Evolutionary conservation across 78 protist species (phyloP).

Genomic region (Cavenderia fasciculata): DNA sequence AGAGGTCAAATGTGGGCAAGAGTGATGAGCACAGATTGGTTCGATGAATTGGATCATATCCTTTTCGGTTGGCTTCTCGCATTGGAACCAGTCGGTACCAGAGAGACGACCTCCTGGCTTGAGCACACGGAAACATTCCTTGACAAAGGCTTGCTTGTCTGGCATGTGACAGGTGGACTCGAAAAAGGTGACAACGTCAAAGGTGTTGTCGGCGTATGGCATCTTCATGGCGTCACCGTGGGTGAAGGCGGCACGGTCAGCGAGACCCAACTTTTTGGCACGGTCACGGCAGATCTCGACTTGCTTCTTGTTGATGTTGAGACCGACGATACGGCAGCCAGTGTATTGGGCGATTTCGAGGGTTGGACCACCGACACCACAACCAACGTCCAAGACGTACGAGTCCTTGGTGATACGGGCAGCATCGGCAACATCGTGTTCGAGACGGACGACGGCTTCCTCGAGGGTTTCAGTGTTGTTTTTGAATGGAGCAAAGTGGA

Average conservation of each 20-base stretch:
- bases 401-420: constrained; percentile 62
- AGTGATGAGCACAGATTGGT: constrained; percentile 76
- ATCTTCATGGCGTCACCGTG: constrained; percentile 79
- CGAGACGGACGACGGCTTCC: constrained; percentile 60
- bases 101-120: constrained; percentile 79
- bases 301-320: constrained; percentile 71
- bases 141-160: constrained; percentile 45
- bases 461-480: constrained; percentile 52
- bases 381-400: constrained; percentile 68
- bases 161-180: constrained; percentile 76
- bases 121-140: constrained; percentile 69
- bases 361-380: constrained; percentile 81
- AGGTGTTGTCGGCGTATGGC: constrained; percentile 75
- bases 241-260: constrained; percentile 58
- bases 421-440: constrained; percentile 62
- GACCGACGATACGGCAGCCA: constrained; percentile 68
- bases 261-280: constrained; percentile 53
- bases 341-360: constrained; percentile 68
- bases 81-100: constrained; percentile 73
- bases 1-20: constrained; percentile 73
- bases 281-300: constrained; percentile 59
- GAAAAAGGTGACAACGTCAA: constrained; percentile 59
- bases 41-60: constrained; percentile 75
- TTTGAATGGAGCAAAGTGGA: constrained; percentile 79
- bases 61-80: constrained; percentile 72